Base-by-base conservation (phyloP, 2,329 filamentous ascomycete species). In the Zymoseptoria passerinii region DNA sequence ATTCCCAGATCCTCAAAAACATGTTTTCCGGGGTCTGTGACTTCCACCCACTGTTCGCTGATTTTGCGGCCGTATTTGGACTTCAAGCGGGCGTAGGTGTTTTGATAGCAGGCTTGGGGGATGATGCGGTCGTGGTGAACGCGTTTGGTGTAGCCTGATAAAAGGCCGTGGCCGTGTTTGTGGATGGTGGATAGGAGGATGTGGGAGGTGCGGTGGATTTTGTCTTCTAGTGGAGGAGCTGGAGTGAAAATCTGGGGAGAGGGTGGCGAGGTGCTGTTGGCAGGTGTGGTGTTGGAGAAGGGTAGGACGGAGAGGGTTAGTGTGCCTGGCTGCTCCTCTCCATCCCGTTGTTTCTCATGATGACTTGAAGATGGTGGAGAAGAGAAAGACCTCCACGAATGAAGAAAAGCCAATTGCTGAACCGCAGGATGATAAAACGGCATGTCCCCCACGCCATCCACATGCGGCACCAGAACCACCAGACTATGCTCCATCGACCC, bases 1-100 rank as follows among this genome's bases (percentile, higher is more conserved):
- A 99, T 96, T 3, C 85, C 83, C 19, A 99, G 76, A 70, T 97
- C 92, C 71, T 99, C 94, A 73, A 96, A 97, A 2, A 97, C 90
- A 70, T 97, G 92, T 72, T 97, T 99, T 16, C 79, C 78, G 0
- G 92, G 89, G 70, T 95, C 91, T 0, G 92, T 97, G 54, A 82
- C 81, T 75, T 97, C 94, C 13, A 85, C 85, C 94, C 92, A 99
- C 1, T 74, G 76, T n/a, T 82, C 74, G 13, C 91, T 86, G 10
- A 99, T 76, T 1, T 74, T 68, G 19, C 83, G 81, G 0, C 90
- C 90, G 70, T 97, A 91, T 66, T 83, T 87, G 55, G 83, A 77
- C 74, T 97, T 97, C 6, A 99, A 80, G 18, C 80, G 78, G 0
- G 86, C 80, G 71, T 96, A 97, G 0, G 87, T 92, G 67, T 92